Evolutionary conservation across 2,329 filamentous ascomycete species (phyloP), one percentile per base, ranked within the genome.

Genomic region (Ophiostoma himal-ulmi): DNA sequence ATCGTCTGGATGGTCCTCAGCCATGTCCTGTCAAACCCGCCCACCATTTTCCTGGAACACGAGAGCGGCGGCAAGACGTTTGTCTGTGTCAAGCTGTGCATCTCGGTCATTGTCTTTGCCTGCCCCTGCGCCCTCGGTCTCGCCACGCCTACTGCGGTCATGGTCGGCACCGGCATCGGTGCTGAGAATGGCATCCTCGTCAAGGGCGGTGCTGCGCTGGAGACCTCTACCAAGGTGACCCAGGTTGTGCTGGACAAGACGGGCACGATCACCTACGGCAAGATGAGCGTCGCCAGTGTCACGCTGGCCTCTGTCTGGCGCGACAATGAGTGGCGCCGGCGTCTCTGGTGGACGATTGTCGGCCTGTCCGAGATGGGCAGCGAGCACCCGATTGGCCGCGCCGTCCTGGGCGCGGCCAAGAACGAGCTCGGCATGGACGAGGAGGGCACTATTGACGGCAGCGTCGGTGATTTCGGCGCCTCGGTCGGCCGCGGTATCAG

Each of bases 141-240:
- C 22, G 94, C 93, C 34, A 98, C 95, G 1, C 95, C 95, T 2
- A 99, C 95, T 0, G 95, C 95, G 2, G 94, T 99, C 78, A 98
- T 99, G 95, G 95, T 99, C 39, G 95, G 95, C 62, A 98, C 95
- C n/a, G 95, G 95, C 71, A 89, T 97, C 41, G 95, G 95, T 68
- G 95, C 95, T 2, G 92, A 97, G 79, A 91, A 97, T 75, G 95
- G 95, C 34, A 99, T 99, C 75, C 83, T 99, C n/a, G 93, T 98
- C 78, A 99, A 99, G 81, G 94, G 95, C 70, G 95, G 95, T 70
- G 94, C 92, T 57, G 93, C 94, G 39, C 70, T 99, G 3, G 94
- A 99, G 81, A 93, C 88, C 5, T 91, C 93, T 0, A 98, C 93
- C 10, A 94, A 93, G 79, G 87, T 98, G 74, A 96, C 90, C 1